These are phyloP conservation scores for Castanopsis chinensis DNA, from an alignment of 306 rosid genomes.

Conservation along the genomic window DNA sequence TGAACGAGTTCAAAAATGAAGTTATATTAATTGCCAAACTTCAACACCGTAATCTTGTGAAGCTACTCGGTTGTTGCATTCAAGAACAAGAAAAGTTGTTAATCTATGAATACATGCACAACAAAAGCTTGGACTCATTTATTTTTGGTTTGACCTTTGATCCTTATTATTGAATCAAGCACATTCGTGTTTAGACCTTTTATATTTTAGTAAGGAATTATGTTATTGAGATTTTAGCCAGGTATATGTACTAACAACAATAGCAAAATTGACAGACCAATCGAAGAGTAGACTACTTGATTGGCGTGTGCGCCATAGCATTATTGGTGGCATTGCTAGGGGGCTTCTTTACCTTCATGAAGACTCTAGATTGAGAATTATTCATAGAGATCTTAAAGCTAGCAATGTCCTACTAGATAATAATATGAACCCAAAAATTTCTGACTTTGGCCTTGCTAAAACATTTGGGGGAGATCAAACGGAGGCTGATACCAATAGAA, in stretches of 20 bases:
- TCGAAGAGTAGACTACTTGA: neutral
- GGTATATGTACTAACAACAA: neutral
- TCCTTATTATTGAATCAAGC: too few species aligned
- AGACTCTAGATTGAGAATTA: too few species aligned
- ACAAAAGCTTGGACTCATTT: neutral
- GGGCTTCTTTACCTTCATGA: neutral
- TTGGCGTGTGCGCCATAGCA: neutral
- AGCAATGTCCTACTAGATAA: too few species aligned
- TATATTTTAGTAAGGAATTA: neutral
- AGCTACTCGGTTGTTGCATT: neutral
- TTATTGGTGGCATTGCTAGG: neutral
- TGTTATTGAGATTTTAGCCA: neutral
- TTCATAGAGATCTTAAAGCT: too few species aligned
- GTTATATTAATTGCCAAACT: neutral
- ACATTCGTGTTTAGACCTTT: neutral
- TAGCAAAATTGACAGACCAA: neutral
- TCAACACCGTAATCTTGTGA: neutral
- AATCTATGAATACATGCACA: neutral
- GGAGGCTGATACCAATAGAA: too few species aligned
- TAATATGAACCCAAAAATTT: too few species aligned
- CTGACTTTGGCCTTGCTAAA: too few species aligned
- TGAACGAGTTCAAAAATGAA: neutral
- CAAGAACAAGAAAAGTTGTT: neutral
- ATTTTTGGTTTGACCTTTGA: neutral
- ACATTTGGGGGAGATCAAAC: neutral